These are phyloP conservation scores for Acephala macrosclerotiorum DNA, from an alignment of 2,329 filamentous ascomycete species.

Conservation along the genomic window DNA sequence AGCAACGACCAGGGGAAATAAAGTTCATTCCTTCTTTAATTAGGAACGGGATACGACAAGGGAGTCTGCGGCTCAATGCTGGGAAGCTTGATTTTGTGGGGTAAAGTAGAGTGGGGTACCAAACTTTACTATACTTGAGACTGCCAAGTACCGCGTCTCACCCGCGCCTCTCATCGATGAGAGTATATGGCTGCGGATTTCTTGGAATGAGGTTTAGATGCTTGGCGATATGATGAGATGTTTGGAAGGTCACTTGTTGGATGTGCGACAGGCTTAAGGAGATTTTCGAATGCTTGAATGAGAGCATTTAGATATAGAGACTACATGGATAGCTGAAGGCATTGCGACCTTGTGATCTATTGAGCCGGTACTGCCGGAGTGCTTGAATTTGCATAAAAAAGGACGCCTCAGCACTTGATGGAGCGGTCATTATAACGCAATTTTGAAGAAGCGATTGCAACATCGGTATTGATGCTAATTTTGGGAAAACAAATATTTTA, in stretches of 20 bases:
- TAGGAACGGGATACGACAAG: constrained; percentile 2
- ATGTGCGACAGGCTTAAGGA: background rate
- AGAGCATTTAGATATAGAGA: background rate
- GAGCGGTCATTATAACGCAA: background rate
- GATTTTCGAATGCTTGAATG: background rate
- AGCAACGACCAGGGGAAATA: background rate
- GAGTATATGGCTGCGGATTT: background rate
- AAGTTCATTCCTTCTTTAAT: background rate
- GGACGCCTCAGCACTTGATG: background rate
- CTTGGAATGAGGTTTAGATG: background rate
- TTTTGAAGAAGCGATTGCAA: background rate
- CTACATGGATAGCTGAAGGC: background rate
- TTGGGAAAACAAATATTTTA: background rate
- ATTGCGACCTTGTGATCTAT: constrained; percentile 6
- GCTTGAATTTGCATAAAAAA: background rate
- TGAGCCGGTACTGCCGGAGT: background rate
- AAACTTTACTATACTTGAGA: background rate
- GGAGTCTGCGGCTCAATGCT: constrained; percentile 7
- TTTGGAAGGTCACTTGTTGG: background rate
- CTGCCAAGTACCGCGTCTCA: background rate
- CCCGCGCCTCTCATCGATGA: background rate
- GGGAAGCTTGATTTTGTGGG: constrained; percentile 6
- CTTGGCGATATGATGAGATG: background rate
- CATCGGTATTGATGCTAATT: background rate
- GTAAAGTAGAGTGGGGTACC: background rate